phyloP scores from a whole-genome alignment of 306 rosid genomes.

The Mimosa bimucronata region DNA sequence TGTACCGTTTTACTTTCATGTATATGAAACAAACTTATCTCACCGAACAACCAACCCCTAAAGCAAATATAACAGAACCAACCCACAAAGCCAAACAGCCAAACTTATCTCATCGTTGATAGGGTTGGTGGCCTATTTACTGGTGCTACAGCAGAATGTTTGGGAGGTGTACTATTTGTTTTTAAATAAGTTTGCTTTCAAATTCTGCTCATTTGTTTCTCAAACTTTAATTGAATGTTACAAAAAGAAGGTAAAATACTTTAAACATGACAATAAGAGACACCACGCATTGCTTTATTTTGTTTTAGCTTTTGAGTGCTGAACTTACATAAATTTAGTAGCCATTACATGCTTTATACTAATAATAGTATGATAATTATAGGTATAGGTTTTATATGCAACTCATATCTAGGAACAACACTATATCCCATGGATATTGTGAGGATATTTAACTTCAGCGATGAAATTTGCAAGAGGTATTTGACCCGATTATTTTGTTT shows the following conservation, averaged over 20 bases:
- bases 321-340: slow-evolving; percentile 10
- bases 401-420: slow-evolving; percentile 61
- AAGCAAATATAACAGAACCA: slow-evolving; percentile 31
- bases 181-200: slow-evolving; percentile 26
- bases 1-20: slow-evolving; percentile 18
- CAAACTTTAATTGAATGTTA: neutral
- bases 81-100: slow-evolving; percentile 8
- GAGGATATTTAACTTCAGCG: too few species aligned
- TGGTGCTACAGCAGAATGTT: slow-evolving; percentile 93
- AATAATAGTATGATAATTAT: slow-evolving; percentile 27
- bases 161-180: slow-evolving; percentile 68
- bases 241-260: neutral
- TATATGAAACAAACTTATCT: slow-evolving; percentile 26
- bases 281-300: neutral
- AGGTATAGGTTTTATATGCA: slow-evolving; percentile 84
- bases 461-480: too few species aligned
- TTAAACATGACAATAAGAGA: neutral
- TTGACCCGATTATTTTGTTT: too few species aligned
- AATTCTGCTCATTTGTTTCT: slow-evolving; percentile 12
- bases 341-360: slow-evolving; percentile 16
- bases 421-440: slow-evolving; percentile 84
- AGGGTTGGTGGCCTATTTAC: slow-evolving; percentile 91
- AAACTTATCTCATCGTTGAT: slow-evolving; percentile 69
- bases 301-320: neutral
- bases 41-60: slow-evolving; percentile 23